phyloP scores from a whole-genome alignment of 2,329 filamentous ascomycete genomes.

The Alternaria sp. region DNA sequence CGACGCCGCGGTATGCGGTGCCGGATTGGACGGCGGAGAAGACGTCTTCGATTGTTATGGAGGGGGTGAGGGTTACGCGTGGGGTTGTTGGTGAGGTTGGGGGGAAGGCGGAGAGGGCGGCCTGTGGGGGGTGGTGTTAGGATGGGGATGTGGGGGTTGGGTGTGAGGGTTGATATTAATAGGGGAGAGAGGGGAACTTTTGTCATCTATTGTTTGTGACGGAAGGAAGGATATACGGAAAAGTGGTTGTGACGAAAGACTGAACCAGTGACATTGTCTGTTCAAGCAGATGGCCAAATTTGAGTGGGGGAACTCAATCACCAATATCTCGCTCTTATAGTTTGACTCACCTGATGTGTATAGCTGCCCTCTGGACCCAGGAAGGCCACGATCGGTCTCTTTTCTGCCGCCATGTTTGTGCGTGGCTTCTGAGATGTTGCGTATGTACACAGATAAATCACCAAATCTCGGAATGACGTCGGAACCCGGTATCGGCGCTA shows the following conservation, averaged over 20 bases:
- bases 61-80: conserved; percentile 46
- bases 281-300: neutral
- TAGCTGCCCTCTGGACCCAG: conserved; percentile 70
- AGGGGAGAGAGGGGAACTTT: neutral
- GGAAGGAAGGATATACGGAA: neutral
- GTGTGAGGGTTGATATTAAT: too few species aligned
- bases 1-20: conserved; percentile 73
- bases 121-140: conserved; percentile 49
- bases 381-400: conserved; percentile 57
- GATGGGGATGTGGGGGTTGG: neutral
- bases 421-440: neutral
- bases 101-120: conserved; percentile 59
- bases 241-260: neutral
- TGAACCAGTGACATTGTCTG: neutral
- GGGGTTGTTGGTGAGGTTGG: conserved; percentile 32
- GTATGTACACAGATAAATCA: neutral
- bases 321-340: neutral
- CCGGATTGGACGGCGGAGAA: conserved; percentile 78
- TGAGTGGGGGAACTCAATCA: neutral
- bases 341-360: conserved; percentile 67
- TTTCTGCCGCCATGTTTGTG: conserved; percentile 16
- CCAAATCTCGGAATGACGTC: conserved; percentile 9
- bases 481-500: conserved; percentile 16
- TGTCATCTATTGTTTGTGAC: neutral
- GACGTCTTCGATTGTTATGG: conserved; percentile 67